Evolutionary conservation across 176 grass and related monocot species (phyloP), one percentile per base, ranked within the genome.

Genomic region (Aegilops umbellulata): DNA sequence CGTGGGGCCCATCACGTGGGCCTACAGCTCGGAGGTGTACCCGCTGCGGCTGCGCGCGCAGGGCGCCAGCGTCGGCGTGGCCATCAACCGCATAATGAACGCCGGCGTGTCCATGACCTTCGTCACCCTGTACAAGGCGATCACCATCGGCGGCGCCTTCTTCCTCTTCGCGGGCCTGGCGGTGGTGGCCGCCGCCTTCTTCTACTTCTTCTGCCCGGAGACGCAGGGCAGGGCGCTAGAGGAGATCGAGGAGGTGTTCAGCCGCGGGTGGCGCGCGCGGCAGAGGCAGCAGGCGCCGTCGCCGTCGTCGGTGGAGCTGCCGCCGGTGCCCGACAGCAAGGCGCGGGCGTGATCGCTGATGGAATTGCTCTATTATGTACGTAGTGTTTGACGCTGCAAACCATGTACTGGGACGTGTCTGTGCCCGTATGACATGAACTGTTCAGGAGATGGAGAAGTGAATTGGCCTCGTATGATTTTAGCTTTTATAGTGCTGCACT

Each of bases 1-100:
- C 7, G 88, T 93, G 8, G 91, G 91, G 25, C 91, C 91, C 57
- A 90, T 93, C 82, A 89, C 91, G 13, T 93, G 91, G 91, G 91
- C 90, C 38, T 93, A 93, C 63, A 82, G 88, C 24, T 87, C 91
- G 5, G 91, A 93, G 84, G 90, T 93, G 53, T 90, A 90, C 61
- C 91, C 91, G 65, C 84, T 93, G 64, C 41, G 91, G 88, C 13
- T 82, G 76, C 47, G 42, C 76, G 39, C 82, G 41, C 71, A 74
- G 71, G 71, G 71, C 41, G 71, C 71, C 39, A 74, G 71, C 39
- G 14, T 93, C 6, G 88, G 61, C 66, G 91, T 89, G 2, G 88
- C 80, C 0, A 3, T 93, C 44, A 93, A 93, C 85, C 88, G 91
- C 30, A 60, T 93, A 36, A 90, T 84, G 4, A 93, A 88, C 69